phyloP scores from a whole-genome alignment of 2,329 filamentous ascomycete species.

The Lasiodiplodia gonubiensis region DNA sequence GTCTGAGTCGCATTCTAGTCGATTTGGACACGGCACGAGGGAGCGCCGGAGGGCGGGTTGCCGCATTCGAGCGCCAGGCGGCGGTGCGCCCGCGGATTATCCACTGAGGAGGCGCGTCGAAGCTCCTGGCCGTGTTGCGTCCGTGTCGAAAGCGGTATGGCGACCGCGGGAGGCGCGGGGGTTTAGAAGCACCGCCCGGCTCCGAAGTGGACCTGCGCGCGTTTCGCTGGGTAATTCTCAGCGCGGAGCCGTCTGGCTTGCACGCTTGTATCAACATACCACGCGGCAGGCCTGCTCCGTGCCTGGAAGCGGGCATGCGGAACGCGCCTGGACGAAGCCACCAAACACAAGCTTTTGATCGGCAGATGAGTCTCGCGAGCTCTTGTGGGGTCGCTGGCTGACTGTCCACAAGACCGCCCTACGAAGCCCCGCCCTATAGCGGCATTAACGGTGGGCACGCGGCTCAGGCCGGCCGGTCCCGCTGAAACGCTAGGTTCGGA shows the following conservation, averaged over 20 bases:
- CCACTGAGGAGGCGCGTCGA: constrained; percentile 16
- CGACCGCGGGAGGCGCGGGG: constrained; percentile 15
- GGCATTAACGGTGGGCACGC: constrained; percentile 14
- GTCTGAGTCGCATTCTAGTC: constrained; percentile 32
- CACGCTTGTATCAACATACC: not conserved
- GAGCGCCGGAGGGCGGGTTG: constrained; percentile 20
- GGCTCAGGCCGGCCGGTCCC: not conserved
- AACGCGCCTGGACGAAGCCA: not conserved
- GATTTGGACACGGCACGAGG: constrained; percentile 32
- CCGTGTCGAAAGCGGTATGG: constrained; percentile 28
- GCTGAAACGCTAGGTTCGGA: not conserved
- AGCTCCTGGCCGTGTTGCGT: constrained; percentile 21
- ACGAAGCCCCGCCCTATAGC: not conserved
- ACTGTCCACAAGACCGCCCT: not conserved
- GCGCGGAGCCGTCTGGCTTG: constrained; percentile 17
- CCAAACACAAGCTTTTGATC: constrained; percentile 18
- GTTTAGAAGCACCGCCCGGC: not conserved
- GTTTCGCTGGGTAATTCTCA: constrained; percentile 15
- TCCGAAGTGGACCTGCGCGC: constrained; percentile 16
- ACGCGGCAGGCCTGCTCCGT: constrained; percentile 4
- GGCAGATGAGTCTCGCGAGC: constrained; percentile 9
- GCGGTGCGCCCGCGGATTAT: constrained; percentile 15
- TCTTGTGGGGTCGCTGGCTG: not conserved
- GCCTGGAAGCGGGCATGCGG: constrained; percentile 19
- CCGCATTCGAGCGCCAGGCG: constrained; percentile 12